Evolutionary conservation across 148 eudicot genomes (phyloP).

Genomic region (Vaccinium darrowii): DNA sequence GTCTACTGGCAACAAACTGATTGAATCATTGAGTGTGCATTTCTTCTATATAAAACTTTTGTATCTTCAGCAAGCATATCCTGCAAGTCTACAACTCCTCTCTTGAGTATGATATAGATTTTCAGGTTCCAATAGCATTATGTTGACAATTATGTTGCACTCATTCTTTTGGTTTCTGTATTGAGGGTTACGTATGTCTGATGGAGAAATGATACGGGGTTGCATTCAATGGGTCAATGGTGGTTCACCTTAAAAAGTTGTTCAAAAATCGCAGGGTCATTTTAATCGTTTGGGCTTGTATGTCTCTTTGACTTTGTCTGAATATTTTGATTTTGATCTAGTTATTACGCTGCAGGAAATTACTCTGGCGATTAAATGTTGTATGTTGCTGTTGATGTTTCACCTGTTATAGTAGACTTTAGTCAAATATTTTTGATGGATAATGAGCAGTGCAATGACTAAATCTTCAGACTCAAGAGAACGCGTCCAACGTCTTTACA

Average conservation of each 20-base stretch:
- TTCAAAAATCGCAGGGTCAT: neutral
- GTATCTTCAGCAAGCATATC: neutral
- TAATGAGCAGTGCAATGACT: conserved; percentile 78
- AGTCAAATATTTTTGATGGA: conserved; percentile 42
- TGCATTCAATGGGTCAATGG: neutral
- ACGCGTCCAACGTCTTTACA: conserved; percentile 62
- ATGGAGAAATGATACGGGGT: neutral
- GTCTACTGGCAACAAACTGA: neutral
- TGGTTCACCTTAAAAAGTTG: neutral
- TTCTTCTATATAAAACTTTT: neutral
- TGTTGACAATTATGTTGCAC: neutral
- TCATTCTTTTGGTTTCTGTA: neutral
- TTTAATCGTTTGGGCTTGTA: neutral
- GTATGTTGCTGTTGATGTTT: conserved; percentile 25
- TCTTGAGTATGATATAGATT: neutral
- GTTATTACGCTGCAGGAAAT: neutral
- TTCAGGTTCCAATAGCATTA: neutral
- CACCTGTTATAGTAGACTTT: conserved; percentile 19
- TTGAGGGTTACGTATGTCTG: neutral
- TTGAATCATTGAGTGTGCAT: neutral
- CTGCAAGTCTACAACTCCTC: neutral
- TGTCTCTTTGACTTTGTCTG: neutral
- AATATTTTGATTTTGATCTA: neutral
- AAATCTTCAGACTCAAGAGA: conserved; percentile 56
- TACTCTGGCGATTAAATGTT: conserved; percentile 12